Base-by-base conservation (phyloP, 2,329 filamentous ascomycete species). In the Sclerotiophoma versabilis region DNA sequence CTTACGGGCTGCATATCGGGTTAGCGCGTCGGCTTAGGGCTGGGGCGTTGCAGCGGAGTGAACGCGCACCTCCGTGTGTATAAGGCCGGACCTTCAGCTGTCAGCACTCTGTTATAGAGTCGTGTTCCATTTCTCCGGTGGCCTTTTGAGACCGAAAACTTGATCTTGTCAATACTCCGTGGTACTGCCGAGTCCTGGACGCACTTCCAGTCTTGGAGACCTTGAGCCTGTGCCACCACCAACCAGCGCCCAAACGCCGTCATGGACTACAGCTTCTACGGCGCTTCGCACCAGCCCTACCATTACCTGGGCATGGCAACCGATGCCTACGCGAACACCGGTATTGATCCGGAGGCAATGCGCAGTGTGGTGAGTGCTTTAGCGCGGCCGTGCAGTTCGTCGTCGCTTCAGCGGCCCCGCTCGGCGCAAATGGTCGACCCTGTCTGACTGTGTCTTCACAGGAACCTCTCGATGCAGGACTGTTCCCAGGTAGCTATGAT, bases 201-300 rank as follows among this genome's bases (percentile, higher is more conserved):
- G 33, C 33, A 38, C 22, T 32, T 29, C 23, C 14, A 33, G 26
- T 27, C 42, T 47, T 15, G n/a, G 20, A 41, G 26, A 41, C 15
- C 26, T 32, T 37, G 46, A 19, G 32, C 42, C 14, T n/a, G 17
- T 25, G 30, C 32, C 51, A 44, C 38, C 51, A 41, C 29, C 33
- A 25, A 38, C 23, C 51, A 26, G 49, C 38, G 23, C 19, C 37
- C 26, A 19, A 32, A 50, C 23, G 14, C 34, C 50, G 34, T 62
- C 45, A 86, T 87, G 83, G 83, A 86, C 63, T 86, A 84, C 70
- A 77, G 79, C 47, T 85, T 82, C 70, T 86, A 81, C 70, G 68
- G 72, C 44, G 65, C 77, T 17, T 72, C 76, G 41, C 70, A 70
- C 33, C 80, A 80, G 59, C 71, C 77, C 33, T 85, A 81, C 15